Percentiles rank a stretch among this genome's conserved stretches.
These are phyloP conservation scores for Saccharomyces eubayanus DNA, from an alignment of 805 yeast genomes.

Conservation along the genomic window DNA sequence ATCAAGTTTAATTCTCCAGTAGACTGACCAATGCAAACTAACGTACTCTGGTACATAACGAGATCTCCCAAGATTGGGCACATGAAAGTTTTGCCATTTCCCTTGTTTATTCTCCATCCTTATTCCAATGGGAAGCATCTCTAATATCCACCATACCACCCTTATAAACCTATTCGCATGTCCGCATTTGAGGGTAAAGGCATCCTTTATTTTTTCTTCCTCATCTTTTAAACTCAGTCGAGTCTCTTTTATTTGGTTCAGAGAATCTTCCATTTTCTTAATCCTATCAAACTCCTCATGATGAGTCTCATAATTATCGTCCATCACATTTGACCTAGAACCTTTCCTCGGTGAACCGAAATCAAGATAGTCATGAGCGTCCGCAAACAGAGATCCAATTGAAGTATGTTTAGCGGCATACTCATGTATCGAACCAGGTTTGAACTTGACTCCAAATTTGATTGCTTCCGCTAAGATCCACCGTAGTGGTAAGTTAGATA, in stretches of 20 bases:
- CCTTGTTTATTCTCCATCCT: constrained; percentile 41
- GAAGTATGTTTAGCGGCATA: constrained; percentile 36
- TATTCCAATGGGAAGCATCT: constrained; percentile 50
- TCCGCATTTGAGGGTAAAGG: constrained; percentile 11
- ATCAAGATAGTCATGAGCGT: constrained; percentile 44
- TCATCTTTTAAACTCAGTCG: constrained; percentile 30
- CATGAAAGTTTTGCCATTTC: constrained; percentile 41
- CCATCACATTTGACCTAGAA: neutral
- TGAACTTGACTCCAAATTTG: constrained; percentile 42
- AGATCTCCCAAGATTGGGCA: constrained; percentile 50
- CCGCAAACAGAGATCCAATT: constrained; percentile 37
- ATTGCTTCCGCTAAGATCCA: constrained; percentile 55
- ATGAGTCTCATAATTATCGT: neutral
- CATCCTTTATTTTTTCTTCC: constrained; percentile 28
- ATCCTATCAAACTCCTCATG: neutral
- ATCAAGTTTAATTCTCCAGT: constrained; percentile 44
- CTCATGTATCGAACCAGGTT: constrained; percentile 33
- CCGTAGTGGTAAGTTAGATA: constrained; percentile 46
- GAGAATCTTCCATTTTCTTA: neutral
- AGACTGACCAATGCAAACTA: constrained; percentile 55
- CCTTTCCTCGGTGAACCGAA: constrained; percentile 8
- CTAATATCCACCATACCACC: constrained; percentile 54
- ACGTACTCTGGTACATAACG: constrained; percentile 43
- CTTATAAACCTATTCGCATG: constrained; percentile 2
- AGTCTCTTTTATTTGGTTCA: neutral